A percentile compares a stretch with the other conserved stretches of the same genome.
Evolutionary conservation across 768 basidiomycete genomes (phyloP).

Genomic region (Pulveroboletus sp.): DNA sequence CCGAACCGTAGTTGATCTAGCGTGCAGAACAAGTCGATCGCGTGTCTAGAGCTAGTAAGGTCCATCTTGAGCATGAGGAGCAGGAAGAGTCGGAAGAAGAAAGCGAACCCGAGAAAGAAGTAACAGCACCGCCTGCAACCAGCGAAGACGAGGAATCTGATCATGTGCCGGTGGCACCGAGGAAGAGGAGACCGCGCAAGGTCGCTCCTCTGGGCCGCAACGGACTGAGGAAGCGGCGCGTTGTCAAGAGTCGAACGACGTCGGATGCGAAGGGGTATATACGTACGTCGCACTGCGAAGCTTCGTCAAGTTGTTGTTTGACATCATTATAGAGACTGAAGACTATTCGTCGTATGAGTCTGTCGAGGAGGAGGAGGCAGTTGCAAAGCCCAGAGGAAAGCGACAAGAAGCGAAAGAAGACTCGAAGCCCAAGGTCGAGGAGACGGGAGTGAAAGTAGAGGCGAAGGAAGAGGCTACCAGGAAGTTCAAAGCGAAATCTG

Average conservation of each 20-base stretch:
- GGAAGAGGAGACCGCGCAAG: slow-evolving; percentile 46
- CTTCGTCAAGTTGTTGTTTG: not conserved
- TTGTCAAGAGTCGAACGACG: slow-evolving; percentile 52
- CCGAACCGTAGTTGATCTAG: slow-evolving; percentile 12
- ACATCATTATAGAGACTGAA: slow-evolving; percentile 49
- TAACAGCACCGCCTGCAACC: slow-evolving; percentile 22
- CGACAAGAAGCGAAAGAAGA: slow-evolving; percentile 18
- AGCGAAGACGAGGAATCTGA: slow-evolving; percentile 29
- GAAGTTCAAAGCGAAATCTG: slow-evolving; percentile 18
- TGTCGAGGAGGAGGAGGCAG: slow-evolving; percentile 48
- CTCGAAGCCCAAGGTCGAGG: slow-evolving; percentile 14
- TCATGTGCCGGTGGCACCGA: slow-evolving; percentile 31
- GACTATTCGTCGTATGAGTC: slow-evolving; percentile 83
- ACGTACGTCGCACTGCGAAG: slow-evolving; percentile 40
- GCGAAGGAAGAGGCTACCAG: slow-evolving; percentile 11
- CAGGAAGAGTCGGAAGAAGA: slow-evolving; percentile 24
- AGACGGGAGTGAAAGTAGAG: slow-evolving; percentile 6
- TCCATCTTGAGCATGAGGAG: slow-evolving; percentile 19
- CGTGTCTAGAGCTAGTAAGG: slow-evolving; percentile 14
- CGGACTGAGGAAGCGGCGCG: slow-evolving; percentile 68
- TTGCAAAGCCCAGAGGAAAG: slow-evolving; percentile 19
- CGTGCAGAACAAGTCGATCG: slow-evolving; percentile 24
- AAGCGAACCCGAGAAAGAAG: slow-evolving; percentile 32
- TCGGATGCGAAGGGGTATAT: slow-evolving; percentile 69
- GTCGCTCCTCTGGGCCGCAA: slow-evolving; percentile 71